Evolutionary conservation across 176 grass and related monocot genomes (phyloP).

Genomic region (Eleusine indica): DNA sequence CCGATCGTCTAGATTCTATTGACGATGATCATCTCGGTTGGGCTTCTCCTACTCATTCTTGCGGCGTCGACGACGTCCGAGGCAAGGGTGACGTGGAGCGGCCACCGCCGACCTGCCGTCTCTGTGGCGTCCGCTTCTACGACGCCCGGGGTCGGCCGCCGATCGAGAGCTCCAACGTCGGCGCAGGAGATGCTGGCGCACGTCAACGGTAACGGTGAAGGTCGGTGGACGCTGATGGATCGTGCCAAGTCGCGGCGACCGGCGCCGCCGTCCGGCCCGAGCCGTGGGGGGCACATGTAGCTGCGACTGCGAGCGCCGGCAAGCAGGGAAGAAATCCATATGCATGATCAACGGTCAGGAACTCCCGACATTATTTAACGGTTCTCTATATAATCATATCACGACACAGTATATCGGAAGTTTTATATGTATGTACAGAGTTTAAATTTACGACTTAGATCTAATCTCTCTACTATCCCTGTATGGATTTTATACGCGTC

Average conservation of each 20-base stretch:
- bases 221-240: not conserved
- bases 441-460: too few species aligned
- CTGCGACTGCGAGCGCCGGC: too few species aligned
- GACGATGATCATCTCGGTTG: not conserved
- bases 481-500: too few species aligned
- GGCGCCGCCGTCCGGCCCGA: slow-evolving; percentile 39
- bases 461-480: too few species aligned
- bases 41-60: not conserved
- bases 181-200: not conserved
- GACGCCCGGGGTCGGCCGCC: not conserved
- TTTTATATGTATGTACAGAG: too few species aligned
- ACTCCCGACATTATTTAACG: too few species aligned
- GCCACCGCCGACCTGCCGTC: not conserved
- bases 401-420: too few species aligned
- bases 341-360: too few species aligned
- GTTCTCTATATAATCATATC: too few species aligned
- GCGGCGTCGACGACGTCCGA: not conserved
- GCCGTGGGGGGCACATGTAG: slow-evolving; percentile 32
- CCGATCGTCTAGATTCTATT: not conserved
- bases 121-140: not conserved
- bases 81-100: not conserved
- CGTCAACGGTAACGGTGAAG: not conserved
- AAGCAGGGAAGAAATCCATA: too few species aligned
- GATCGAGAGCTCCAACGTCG: not conserved
- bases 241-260: not conserved